Base-by-base conservation (phyloP, 1,284 basidiomycete species). In the Leccinum pachyderme region DNA sequence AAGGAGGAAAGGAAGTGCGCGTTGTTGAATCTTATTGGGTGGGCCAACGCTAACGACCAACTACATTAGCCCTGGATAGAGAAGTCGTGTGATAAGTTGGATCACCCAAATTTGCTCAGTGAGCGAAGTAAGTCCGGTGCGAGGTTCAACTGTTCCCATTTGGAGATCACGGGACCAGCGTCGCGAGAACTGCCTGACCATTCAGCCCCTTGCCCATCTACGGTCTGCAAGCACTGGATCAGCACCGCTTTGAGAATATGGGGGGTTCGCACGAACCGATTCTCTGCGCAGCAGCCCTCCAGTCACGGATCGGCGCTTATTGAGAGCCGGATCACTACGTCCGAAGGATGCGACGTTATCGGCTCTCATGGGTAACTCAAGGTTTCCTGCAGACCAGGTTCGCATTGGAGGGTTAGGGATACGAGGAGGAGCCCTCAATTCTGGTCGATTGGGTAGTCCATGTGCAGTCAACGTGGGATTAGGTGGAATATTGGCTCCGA, bases 21-120 rank as follows among this genome's bases (percentile, higher is more conserved):
- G 86, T 69, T 96, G 94, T 73, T 99, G 96, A 59, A 98, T 97
- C 78, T 98, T 99, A 75, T 98, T 98, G 5, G 96, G 96, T 5
- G 96, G 96, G 0, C 96, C 96, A 60, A 97, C 88, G 47, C 93
- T 95, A 62, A 22, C 51, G 49, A 46, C 55, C 48, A 46, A 46
- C 12, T 46, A 35, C 27, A 59, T 61, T 37, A 64, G 51, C 48
- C 45, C 45, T 44, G 31, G 53, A 54, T 61, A 56, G 50, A 52
- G 22, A n/a, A 49, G 56, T 35, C 33, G 56, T 59, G 49, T 53
- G 22, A 60, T 47, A 47, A 51, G 57, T 32, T 49, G 86, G 63
- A 49, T 71, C 68, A 95, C 91, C 95, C 96, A 70, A 98, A 98
- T 72, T 95, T 95, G 60, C 83, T 87, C 58, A 99, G 81, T 12